Evolutionary conservation across 441 rosid genomes (phyloP), one percentile per base, ranked within the genome.

Genomic region (Brassica balearica): DNA sequence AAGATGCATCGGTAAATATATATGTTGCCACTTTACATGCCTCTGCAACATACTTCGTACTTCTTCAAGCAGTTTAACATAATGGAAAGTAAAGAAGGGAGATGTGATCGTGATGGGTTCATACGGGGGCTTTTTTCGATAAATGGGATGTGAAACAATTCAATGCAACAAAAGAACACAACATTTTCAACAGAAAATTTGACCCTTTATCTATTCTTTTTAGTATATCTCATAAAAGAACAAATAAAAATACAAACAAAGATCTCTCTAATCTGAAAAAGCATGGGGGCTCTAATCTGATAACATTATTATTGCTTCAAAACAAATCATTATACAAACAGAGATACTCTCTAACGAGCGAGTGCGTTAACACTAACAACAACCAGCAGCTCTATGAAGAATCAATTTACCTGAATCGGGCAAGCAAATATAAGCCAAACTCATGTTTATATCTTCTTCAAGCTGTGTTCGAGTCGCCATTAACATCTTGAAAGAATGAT

Each of bases 1-100:
- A 81, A 64, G 99, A 93, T 85, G 99, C 98, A 69, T 76, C 84
- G 91, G 97, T 95, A 90, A 72, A 82, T 17, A 14, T 14, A 20
- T 66, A 43, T 5, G 10, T 0, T 71, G 59, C 43, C 12, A 5
- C 7, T 77, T 11, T 51, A 34, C 65, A 59, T 11, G 65, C 5
- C 0, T 64, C 9, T 69, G 68, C 59, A 76, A 66, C 76, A 77
- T 65, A 8, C 65, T 71, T 79, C n/a, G n/a, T n/a, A 67, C 29
- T 32, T 60, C 65, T 25, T 63, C n/a, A 17, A 78, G 80, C 85
- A 94, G 98, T 89, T 95, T 66, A 88, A 88, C 84, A 84, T 73
- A 60, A 79, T 91, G n/a, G n/a, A n/a, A n/a, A n/a, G n/a, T n/a
- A n/a, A n/a, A n/a, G n/a, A n/a, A n/a, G n/a, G n/a, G n/a, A n/a